These are phyloP conservation scores for Paracorniculantispora psalliotae DNA, from an alignment of 2,329 filamentous ascomycete species.

Conservation along the genomic window DNA sequence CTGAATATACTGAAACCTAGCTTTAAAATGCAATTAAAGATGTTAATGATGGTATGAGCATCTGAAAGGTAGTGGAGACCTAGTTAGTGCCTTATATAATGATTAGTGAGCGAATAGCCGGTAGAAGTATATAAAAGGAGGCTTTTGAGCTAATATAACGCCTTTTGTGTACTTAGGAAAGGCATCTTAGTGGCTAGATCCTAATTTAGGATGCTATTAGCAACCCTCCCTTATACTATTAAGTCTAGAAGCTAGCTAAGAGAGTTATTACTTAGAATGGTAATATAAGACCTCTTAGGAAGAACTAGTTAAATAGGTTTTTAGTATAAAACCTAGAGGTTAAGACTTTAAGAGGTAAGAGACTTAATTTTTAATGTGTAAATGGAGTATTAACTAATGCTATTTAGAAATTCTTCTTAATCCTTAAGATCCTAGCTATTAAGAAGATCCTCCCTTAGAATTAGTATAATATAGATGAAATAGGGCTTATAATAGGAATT, in stretches of 20 bases:
- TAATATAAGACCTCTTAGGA: background rate
- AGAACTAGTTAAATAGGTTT: background rate
- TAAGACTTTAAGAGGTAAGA: background rate
- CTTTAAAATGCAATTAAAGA: background rate
- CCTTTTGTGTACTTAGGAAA: no score
- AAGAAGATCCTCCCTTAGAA: background rate
- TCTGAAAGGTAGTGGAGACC: background rate
- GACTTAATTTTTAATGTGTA: background rate
- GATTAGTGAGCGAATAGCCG: background rate
- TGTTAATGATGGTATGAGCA: background rate
- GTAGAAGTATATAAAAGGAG: background rate
- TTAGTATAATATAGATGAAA: constrained; percentile 10
- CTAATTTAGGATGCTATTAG: background rate
- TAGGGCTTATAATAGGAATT: background rate
- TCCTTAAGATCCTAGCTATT: background rate
- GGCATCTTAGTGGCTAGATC: background rate
- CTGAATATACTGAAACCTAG: background rate
- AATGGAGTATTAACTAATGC: background rate
- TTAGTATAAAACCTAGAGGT: background rate
- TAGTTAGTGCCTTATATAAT: background rate
- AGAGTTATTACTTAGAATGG: background rate
- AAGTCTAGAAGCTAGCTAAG: background rate
- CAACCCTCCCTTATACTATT: background rate
- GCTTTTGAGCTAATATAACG: background rate
- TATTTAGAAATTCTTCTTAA: background rate